Conservation (phyloP, 768 basidiomycete species). For the Calocera viscosa region DNA sequence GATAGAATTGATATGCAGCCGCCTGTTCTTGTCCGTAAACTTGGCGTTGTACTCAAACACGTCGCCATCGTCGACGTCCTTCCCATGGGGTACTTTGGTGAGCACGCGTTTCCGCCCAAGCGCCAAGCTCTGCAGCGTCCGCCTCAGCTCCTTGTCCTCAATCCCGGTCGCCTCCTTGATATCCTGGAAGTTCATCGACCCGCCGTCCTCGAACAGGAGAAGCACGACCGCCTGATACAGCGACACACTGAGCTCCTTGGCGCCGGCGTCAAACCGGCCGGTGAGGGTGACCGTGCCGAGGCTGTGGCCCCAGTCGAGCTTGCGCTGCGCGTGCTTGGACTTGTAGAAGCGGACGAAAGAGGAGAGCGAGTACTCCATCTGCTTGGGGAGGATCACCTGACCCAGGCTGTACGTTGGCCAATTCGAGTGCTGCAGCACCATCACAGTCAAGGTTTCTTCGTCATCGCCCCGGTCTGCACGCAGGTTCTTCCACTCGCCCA, state of each 20-base stretch:
- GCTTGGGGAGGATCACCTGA: constrained; percentile 38
- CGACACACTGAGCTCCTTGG: constrained; percentile 82
- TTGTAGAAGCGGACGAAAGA: constrained; percentile 63
- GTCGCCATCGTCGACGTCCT: constrained; percentile 65
- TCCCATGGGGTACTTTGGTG: constrained; percentile 62
- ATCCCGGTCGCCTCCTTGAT: constrained; percentile 57
- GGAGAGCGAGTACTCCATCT: constrained; percentile 65
- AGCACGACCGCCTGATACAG: constrained; percentile 83
- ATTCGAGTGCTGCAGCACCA: constrained; percentile 75
- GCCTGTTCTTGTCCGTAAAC: constrained; percentile 65
- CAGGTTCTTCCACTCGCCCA: constrained; percentile 51
- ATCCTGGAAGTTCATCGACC: constrained; percentile 49
- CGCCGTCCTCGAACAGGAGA: constrained; percentile 49
- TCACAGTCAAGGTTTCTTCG: constrained; percentile 47
- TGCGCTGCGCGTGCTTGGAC: constrained; percentile 57
- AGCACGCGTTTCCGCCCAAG: constrained; percentile 84
- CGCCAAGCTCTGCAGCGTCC: constrained; percentile 84
- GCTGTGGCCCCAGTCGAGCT: constrained; percentile 74
- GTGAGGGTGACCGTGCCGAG: constrained; percentile 71
- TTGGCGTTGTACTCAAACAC: constrained; percentile 68
- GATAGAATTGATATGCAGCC: constrained; percentile 89
- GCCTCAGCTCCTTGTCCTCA: constrained; percentile 63
- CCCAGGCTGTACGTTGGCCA: constrained; percentile 47
- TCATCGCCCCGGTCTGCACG: constrained; percentile 21
- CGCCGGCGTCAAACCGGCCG: constrained; percentile 50